These are phyloP conservation scores for Heritiera fomes DNA, from an alignment of 345 rosid genomes.

Conservation along the genomic window DNA sequence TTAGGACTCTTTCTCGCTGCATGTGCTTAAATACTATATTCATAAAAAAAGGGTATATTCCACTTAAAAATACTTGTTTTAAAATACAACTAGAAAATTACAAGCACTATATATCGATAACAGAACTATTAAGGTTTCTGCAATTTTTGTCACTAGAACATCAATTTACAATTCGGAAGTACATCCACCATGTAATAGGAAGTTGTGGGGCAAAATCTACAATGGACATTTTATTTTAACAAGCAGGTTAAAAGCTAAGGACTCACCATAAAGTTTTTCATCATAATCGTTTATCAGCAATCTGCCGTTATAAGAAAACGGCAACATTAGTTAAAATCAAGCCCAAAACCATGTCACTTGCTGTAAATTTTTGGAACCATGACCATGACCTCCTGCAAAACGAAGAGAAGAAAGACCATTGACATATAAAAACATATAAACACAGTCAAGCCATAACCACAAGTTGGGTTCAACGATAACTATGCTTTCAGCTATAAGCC, in stretches of 20 bases:
- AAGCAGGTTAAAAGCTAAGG: slow-evolving; percentile 17
- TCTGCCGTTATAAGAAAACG: slow-evolving; percentile 72
- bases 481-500: neutral
- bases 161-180: neutral
- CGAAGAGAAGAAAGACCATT: slow-evolving; percentile 27
- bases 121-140: neutral
- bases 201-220: slow-evolving; percentile 3
- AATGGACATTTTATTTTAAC: neutral
- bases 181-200: neutral
- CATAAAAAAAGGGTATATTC: slow-evolving; percentile 5
- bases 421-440: neutral
- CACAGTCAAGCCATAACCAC: neutral
- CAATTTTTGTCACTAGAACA: neutral
- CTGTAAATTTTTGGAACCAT: slow-evolving; percentile 46
- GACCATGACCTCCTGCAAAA: slow-evolving; percentile 68
- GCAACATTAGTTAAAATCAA: slow-evolving; percentile 64
- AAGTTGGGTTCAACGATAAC: neutral
- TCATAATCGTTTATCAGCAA: slow-evolving; percentile 60
- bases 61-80: neutral
- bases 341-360: slow-evolving; percentile 59
- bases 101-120: neutral
- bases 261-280: slow-evolving; percentile 76
- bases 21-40: neutral
- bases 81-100: neutral
- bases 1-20: neutral